These are phyloP conservation scores for Penicillium sp. DNA, from an alignment of 2,329 filamentous ascomycete species.

Conservation along the genomic window DNA sequence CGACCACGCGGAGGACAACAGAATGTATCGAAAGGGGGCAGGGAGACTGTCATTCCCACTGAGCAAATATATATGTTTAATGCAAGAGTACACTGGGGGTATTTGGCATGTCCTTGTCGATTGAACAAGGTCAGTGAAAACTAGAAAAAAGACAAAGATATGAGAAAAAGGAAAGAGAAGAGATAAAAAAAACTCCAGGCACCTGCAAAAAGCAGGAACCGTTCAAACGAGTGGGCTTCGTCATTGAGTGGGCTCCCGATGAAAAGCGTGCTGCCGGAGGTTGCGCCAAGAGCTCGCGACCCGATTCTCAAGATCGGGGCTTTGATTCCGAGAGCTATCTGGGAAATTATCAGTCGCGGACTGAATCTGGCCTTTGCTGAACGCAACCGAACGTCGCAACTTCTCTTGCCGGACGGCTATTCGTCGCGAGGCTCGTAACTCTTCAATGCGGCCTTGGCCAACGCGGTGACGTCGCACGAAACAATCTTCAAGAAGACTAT, in stretches of 20 bases:
- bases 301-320: constrained; percentile 27
- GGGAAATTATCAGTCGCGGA: constrained; percentile 30
- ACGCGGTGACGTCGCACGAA: constrained; percentile 74
- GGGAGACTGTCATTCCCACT: too few relatives aligned
- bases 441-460: constrained; percentile 74
- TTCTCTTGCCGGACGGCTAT: constrained; percentile 42
- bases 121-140: constrained; percentile 14
- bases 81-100: not conserved
- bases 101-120: constrained; percentile 1
- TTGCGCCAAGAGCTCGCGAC: constrained; percentile 32
- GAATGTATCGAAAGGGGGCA: too few relatives aligned
- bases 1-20: too few relatives aligned
- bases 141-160: constrained; percentile 10
- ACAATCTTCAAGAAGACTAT: constrained; percentile 72
- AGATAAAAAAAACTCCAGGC: too few relatives aligned
- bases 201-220: too few relatives aligned
- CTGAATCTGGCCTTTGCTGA: constrained; percentile 30
- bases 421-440: constrained; percentile 63
- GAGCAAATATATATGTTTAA: too few relatives aligned
- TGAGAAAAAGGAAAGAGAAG: too few relatives aligned
- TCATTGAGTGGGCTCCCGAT: constrained; percentile 11
- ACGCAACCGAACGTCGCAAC: constrained; percentile 33
- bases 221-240: not conserved
- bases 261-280: constrained; percentile 31
- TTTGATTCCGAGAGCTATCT: constrained; percentile 23